phyloP scores from a whole-genome alignment of 148 eudicot genomes.

The Amaranthus cruentus region DNA sequence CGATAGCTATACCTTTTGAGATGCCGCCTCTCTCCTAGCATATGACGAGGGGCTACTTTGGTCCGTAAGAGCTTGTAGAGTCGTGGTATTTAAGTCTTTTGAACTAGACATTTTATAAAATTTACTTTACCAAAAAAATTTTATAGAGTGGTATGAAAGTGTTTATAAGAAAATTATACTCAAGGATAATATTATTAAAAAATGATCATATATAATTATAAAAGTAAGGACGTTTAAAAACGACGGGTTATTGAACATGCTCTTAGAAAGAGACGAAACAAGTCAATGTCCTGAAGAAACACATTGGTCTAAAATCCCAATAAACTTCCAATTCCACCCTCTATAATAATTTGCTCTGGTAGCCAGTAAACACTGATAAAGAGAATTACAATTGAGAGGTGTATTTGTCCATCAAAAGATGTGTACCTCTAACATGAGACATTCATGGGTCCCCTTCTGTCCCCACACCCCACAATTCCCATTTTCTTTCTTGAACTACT shows the following conservation, averaged over 20 bases:
- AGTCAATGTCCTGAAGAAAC: neutral
- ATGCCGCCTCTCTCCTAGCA: too few species aligned
- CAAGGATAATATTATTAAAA: too few species aligned
- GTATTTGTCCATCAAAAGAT: conserved; percentile 21
- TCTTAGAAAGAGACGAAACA: neutral
- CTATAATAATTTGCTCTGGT: neutral
- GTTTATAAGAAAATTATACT: too few species aligned
- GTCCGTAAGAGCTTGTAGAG: too few species aligned
- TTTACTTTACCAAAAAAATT: too few species aligned
- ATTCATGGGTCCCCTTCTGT: conserved; percentile 5
- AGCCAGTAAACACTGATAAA: neutral
- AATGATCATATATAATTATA: neutral
- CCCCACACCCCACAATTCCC: conserved; percentile 10
- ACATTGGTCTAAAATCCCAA: neutral
- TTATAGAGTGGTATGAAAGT: too few species aligned
- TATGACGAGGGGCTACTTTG: too few species aligned
- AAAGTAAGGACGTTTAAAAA: neutral
- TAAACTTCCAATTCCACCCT: neutral
- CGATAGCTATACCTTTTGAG: too few species aligned
- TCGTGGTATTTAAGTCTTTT: too few species aligned
- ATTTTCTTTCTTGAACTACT: neutral
- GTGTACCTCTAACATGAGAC: conserved; percentile 26
- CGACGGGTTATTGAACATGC: neutral
- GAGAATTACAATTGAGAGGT: neutral
- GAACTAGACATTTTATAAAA: too few species aligned